Conservation (phyloP, 2,329 filamentous ascomycete species). For the Microcyclospora pomicola region DNA sequence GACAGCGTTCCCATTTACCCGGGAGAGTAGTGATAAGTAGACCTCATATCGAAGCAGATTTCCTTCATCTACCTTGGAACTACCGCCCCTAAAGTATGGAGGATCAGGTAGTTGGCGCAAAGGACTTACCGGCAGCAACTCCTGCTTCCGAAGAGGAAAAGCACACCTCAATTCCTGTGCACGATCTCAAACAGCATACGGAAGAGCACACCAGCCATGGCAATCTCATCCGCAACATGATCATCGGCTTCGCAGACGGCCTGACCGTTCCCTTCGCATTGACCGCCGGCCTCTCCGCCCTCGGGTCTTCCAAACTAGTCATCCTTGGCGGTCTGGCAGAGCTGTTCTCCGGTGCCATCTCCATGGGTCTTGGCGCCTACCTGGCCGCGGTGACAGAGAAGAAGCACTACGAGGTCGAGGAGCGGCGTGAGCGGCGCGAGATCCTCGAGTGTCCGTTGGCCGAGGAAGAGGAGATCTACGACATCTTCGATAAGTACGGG, state of each 20-base stretch:
- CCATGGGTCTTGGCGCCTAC: conserved; percentile 50
- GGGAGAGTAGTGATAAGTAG: too few species aligned
- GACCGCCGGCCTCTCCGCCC: conserved; percentile 54
- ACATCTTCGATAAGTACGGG: conserved; percentile 37
- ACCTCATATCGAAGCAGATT: too few species aligned
- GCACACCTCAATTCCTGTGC: too few species aligned
- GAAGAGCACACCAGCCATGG: conserved; percentile 17
- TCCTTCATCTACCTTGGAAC: too few species aligned
- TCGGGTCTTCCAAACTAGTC: conserved; percentile 23
- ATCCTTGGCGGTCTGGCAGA: conserved; percentile 26
- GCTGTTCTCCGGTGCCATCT: conserved; percentile 25
- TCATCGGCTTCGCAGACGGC: conserved; percentile 65
- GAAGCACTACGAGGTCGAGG: conserved; percentile 38
- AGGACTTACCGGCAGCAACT: too few species aligned
- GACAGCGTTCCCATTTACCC: too few species aligned
- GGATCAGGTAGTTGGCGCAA: too few species aligned
- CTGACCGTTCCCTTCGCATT: conserved; percentile 69
- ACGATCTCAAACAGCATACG: background rate
- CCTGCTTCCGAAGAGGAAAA: too few species aligned
- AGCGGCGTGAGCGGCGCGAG: conserved; percentile 32
- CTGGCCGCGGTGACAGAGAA: conserved; percentile 48
- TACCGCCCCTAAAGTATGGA: too few species aligned
- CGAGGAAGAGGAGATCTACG: conserved; percentile 27
- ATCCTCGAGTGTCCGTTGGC: conserved; percentile 31
- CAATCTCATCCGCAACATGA: conserved; percentile 47